Percentiles rank a stretch among this genome's conserved stretches.
Conservation (phyloP, 1,284 basidiomycete genomes). For the Cryptococcus sp. region DNA sequence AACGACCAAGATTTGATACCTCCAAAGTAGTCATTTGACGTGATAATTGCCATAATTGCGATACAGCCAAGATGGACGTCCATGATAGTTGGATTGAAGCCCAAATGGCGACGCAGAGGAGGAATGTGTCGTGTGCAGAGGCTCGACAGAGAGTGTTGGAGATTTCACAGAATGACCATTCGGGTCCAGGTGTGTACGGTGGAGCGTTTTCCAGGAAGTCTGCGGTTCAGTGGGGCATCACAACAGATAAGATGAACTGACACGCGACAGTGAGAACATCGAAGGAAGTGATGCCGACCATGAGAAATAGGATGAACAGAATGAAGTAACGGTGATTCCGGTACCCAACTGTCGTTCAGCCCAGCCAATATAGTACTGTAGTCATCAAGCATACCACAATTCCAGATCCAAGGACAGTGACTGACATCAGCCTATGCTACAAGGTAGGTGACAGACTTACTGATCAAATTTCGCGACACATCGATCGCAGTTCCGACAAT, state of each 20-base stretch:
- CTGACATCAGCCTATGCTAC: conserved; percentile 47
- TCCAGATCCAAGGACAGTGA: conserved; percentile 99
- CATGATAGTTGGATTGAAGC: conserved; percentile 85
- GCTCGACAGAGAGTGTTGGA: conserved; percentile 65
- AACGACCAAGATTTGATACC: conserved; percentile 88
- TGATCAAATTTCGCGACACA: conserved; percentile 89
- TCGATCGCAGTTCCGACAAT: conserved; percentile 86
- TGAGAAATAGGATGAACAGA: conserved; percentile 77
- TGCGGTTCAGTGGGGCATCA: conserved; percentile 7
- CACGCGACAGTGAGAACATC: conserved; percentile 77
- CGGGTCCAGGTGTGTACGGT: conserved; percentile 49
- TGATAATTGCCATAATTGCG: conserved; percentile 86
- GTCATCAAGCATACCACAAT: conserved; percentile 65
- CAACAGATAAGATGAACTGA: conserved; percentile 48
- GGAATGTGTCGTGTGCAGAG: conserved; percentile 67
- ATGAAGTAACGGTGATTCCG: conserved; percentile 95
- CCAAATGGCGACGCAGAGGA: conserved; percentile 77
- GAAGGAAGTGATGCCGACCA: conserved; percentile 73
- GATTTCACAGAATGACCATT: conserved; percentile 57
- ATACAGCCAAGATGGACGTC: conserved; percentile 79
- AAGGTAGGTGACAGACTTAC: conserved; percentile 57
- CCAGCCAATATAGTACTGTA: background rate
- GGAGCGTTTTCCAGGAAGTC: conserved; percentile 47
- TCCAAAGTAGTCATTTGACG: conserved; percentile 96
- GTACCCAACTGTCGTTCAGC: conserved; percentile 63